phyloP scores from a whole-genome alignment of 495 filamentous ascomycete genomes.

The Sporormia fimetaria region DNA sequence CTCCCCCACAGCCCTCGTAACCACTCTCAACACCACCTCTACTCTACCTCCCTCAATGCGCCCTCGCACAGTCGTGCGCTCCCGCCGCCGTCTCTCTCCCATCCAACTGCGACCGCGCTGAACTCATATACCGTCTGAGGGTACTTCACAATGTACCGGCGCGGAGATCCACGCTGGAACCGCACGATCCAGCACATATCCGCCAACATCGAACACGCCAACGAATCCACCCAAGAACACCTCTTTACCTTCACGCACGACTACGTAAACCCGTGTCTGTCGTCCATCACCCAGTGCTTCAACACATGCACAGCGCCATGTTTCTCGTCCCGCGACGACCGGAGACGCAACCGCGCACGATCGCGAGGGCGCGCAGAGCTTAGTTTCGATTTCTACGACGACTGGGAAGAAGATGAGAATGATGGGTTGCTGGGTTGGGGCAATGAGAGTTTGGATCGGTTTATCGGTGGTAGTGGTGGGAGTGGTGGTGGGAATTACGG shows the following conservation, averaged over 20 bases:
- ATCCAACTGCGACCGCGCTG: constrained; percentile 5
- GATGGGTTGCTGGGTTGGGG: constrained; percentile 57
- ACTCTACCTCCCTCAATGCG: constrained; percentile 12
- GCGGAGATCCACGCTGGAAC: constrained; percentile 83
- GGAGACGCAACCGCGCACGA: constrained; percentile 50
- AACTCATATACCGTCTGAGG: constrained; percentile 1
- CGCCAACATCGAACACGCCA: constrained; percentile 82
- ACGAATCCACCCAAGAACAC: constrained; percentile 76
- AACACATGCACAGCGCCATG: constrained; percentile 61
- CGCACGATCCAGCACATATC: constrained; percentile 89
- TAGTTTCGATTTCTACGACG: constrained; percentile 96
- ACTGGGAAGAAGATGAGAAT: constrained; percentile 75
- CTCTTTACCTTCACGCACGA: constrained; percentile 79
- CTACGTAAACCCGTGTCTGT: constrained; percentile 75
- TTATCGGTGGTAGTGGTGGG: no score
- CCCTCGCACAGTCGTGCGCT: constrained; percentile 9
- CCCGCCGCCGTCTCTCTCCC: constrained; percentile 3
- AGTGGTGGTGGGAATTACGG: constrained; percentile 48
- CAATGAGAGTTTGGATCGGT: constrained; percentile 74
- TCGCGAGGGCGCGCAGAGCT: constrained; percentile 58
- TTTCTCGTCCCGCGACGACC: constrained; percentile 62
- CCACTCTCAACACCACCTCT: not conserved
- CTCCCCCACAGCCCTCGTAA: not conserved
- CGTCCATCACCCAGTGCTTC: constrained; percentile 51
- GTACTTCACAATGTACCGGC: constrained; percentile 39